Evolutionary conservation across 495 filamentous ascomycete genomes (phyloP).

Genomic region (Xanthoparmelia taractica): DNA sequence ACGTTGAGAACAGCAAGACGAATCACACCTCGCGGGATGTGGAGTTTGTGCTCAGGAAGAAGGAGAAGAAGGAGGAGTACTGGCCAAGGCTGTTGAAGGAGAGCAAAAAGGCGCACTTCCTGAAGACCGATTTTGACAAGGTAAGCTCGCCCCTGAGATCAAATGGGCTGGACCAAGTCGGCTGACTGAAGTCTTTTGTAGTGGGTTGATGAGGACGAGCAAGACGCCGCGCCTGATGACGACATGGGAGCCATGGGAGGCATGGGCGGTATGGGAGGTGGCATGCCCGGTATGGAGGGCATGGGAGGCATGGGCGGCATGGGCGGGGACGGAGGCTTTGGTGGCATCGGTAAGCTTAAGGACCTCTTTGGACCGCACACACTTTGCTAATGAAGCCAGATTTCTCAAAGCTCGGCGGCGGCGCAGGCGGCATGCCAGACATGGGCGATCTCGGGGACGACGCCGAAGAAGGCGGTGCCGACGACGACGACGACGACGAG

Average conservation of each 20-base stretch:
- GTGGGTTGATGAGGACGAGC: slow-evolving; percentile 99
- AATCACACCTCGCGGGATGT: slow-evolving; percentile 78
- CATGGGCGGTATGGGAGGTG: slow-evolving; percentile 36
- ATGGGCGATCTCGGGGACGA: slow-evolving; percentile 40
- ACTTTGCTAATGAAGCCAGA: slow-evolving; percentile 47
- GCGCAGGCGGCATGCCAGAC: slow-evolving; percentile 42
- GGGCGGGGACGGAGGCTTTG: slow-evolving; percentile 37
- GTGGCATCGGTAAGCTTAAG: slow-evolving; percentile 47
- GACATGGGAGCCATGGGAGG: slow-evolving; percentile 64
- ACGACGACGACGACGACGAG: slow-evolving; percentile 50
- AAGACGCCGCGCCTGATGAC: slow-evolving; percentile 78
- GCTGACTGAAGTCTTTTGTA: slow-evolving; percentile 28
- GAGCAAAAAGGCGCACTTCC: slow-evolving; percentile 79
- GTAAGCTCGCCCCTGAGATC: slow-evolving; percentile 36
- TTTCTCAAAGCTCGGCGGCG: slow-evolving; percentile 85
- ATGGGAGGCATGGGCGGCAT: slow-evolving; percentile 58
- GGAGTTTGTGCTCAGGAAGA: slow-evolving; percentile 89
- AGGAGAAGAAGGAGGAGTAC: slow-evolving; percentile 82
- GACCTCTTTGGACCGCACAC: neutral
- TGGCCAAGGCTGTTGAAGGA: slow-evolving; percentile 95
- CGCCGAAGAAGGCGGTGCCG: slow-evolving; percentile 50
- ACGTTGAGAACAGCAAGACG: slow-evolving; percentile 67
- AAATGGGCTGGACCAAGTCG: neutral
- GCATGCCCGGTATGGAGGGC: slow-evolving; percentile 40
- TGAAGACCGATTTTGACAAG: slow-evolving; percentile 99